phyloP scores from a whole-genome alignment of 495 filamentous ascomycete genomes.

The Xylaria bambusicola region DNA sequence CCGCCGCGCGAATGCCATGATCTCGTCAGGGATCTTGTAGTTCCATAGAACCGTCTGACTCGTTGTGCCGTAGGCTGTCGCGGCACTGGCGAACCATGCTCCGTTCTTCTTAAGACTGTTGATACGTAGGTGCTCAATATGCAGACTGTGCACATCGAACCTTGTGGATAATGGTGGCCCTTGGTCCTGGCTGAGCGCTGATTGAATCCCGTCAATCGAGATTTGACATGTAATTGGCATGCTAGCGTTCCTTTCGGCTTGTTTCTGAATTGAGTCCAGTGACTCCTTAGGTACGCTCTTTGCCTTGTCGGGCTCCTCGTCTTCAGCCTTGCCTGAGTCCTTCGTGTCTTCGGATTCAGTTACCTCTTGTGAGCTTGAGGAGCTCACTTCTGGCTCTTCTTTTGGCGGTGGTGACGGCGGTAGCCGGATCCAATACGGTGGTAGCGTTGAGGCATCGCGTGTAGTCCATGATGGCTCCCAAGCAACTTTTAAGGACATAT shows the following conservation, averaged over 20 bases:
- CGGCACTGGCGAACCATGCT: constrained; percentile 60
- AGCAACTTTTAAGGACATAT: constrained; percentile 55
- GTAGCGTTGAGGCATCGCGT: constrained; percentile 52
- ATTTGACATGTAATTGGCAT: constrained; percentile 48
- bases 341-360: not conserved
- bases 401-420: constrained; percentile 32
- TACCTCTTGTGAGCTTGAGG: not conserved
- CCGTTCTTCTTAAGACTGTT: constrained; percentile 38
- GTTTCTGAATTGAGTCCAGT: constrained; percentile 38
- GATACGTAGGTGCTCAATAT: constrained; percentile 45
- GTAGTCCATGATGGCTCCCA: constrained; percentile 63
- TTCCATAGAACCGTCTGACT: constrained; percentile 60
- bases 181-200: constrained; percentile 40
- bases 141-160: constrained; percentile 38
- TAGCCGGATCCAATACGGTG: constrained; percentile 64
- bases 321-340: constrained; percentile 9
- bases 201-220: constrained; percentile 42
- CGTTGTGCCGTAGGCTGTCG: constrained; percentile 56
- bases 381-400: constrained; percentile 3
- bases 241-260: constrained; percentile 22
- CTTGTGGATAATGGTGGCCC: constrained; percentile 22
- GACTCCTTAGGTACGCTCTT: constrained; percentile 31
- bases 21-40: constrained; percentile 57
- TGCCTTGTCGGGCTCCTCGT: no score
- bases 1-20: constrained; percentile 51